phyloP scores from a whole-genome alignment of 176 grass and related monocot genomes.

The Rhynchospora tenuis region DNA sequence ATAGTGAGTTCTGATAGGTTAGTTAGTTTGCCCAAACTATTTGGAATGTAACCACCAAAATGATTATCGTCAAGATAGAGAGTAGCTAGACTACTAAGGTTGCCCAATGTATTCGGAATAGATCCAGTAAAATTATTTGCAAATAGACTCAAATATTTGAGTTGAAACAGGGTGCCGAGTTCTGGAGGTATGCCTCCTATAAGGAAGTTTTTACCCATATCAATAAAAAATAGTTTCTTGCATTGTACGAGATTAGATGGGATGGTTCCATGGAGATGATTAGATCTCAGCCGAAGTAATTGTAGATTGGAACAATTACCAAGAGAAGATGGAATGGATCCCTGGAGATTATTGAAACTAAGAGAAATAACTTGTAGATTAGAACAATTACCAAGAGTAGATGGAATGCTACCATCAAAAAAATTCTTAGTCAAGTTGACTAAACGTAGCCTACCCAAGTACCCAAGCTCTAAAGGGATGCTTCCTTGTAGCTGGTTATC shows the following conservation, averaged over 20 bases:
- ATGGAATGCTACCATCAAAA: conserved; percentile 25
- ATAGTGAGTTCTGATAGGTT: neutral
- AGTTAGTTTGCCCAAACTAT: conserved; percentile 5
- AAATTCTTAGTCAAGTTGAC: conserved; percentile 4
- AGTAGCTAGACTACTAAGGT: neutral
- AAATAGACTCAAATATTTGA: neutral
- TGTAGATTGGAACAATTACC: conserved; percentile 21
- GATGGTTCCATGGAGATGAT: conserved; percentile 16
- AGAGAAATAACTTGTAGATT: conserved; percentile 6
- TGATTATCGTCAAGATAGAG: conserved; percentile 8
- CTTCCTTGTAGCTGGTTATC: conserved; percentile 18
- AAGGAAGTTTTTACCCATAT: conserved; percentile 10
- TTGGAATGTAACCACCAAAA: conserved; percentile 27
- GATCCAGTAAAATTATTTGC: conserved; percentile 7
- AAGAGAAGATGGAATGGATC: conserved; percentile 21
- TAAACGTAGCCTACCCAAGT: neutral
- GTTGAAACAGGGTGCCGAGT: neutral
- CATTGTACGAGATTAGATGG: conserved; percentile 18
- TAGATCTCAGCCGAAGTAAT: neutral
- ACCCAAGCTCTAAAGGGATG: conserved; percentile 19
- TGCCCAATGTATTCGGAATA: conserved; percentile 32
- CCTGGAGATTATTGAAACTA: conserved; percentile 9
- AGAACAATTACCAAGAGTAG: conserved; percentile 19
- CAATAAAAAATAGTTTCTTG: neutral
- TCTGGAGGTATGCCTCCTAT: neutral